These are phyloP conservation scores for Pancytospora philotis DNA, from an alignment of 371 early-diverging fungal genomes.

Conservation along the genomic window DNA sequence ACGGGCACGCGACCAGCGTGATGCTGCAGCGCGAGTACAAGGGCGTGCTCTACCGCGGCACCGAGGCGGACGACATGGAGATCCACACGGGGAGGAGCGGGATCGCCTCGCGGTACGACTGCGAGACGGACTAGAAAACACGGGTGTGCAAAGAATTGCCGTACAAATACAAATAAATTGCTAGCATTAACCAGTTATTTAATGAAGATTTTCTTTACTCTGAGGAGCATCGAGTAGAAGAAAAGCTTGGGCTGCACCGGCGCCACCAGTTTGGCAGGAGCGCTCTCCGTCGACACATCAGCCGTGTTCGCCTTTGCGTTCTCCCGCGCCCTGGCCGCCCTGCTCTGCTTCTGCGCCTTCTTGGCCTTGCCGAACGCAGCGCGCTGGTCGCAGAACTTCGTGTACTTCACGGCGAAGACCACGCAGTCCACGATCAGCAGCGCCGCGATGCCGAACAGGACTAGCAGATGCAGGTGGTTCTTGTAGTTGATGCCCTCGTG, in stretches of 20 bases:
- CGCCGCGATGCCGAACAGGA: background rate
- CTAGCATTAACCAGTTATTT: too few species aligned
- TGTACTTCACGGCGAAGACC: slow-evolving; percentile 9
- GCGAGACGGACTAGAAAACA: slow-evolving; percentile 10
- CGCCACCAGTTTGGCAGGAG: background rate
- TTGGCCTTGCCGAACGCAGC: background rate
- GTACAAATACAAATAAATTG: background rate
- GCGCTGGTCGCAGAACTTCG: slow-evolving; percentile 7
- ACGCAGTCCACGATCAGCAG: slow-evolving; percentile 17
- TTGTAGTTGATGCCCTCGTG: slow-evolving; percentile 24
- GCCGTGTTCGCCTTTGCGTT: background rate
- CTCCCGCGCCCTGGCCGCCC: background rate
- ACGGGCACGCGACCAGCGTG: slow-evolving; percentile 17
- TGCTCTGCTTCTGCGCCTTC: slow-evolving; percentile 6
- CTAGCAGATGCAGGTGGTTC: slow-evolving; percentile 9
- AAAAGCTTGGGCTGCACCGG: background rate
- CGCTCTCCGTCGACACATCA: background rate
- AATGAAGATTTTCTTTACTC: background rate
- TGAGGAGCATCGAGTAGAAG: background rate
- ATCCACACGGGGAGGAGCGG: slow-evolving; percentile 44
- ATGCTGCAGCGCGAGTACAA: slow-evolving; percentile 28
- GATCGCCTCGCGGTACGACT: slow-evolving; percentile 38
- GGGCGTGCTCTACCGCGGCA: slow-evolving; percentile 25
- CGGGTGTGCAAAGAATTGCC: background rate
- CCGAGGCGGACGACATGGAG: slow-evolving; percentile 28